phyloP scores from a whole-genome alignment of 306 rosid genomes.

The Arachis hypogaea region DNA sequence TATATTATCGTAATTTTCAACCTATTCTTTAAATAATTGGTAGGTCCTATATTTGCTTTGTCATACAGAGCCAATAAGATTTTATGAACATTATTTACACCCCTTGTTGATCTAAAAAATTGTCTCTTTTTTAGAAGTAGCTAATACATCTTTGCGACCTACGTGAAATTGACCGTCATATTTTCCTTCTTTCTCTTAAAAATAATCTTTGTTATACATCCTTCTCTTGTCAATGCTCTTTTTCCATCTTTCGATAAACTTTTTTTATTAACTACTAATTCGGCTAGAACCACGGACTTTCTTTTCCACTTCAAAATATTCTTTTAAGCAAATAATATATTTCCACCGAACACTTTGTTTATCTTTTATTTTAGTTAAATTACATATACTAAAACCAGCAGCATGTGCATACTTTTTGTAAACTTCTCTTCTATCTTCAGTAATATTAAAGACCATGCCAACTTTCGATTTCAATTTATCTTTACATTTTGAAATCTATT shows the following conservation, averaged over 20 bases:
- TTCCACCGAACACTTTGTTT: not conserved
- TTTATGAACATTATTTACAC: too few species aligned
- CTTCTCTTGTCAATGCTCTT: not conserved
- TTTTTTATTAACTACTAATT: not conserved
- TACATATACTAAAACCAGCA: not conserved
- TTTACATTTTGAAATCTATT: too few species aligned
- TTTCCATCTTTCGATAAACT: not conserved
- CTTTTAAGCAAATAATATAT: not conserved
- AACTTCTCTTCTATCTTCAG: not conserved
- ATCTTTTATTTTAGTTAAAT: not conserved
- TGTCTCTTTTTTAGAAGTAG: too few species aligned
- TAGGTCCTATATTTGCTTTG: too few species aligned
- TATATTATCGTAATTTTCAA: too few species aligned
- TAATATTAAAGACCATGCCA: not conserved
- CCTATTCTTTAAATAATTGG: too few species aligned
- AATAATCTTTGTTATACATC: too few species aligned
- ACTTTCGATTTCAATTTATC: not conserved
- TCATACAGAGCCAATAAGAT: too few species aligned
- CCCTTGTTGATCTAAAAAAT: too few species aligned
- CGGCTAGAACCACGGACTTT: not conserved
- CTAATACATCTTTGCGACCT: too few species aligned
- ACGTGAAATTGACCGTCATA: too few species aligned
- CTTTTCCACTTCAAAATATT: not conserved
- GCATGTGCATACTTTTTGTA: not conserved
- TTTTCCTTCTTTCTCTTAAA: too few species aligned